phyloP scores from a whole-genome alignment of 441 rosid species.

The Euphorbia corollata region DNA sequence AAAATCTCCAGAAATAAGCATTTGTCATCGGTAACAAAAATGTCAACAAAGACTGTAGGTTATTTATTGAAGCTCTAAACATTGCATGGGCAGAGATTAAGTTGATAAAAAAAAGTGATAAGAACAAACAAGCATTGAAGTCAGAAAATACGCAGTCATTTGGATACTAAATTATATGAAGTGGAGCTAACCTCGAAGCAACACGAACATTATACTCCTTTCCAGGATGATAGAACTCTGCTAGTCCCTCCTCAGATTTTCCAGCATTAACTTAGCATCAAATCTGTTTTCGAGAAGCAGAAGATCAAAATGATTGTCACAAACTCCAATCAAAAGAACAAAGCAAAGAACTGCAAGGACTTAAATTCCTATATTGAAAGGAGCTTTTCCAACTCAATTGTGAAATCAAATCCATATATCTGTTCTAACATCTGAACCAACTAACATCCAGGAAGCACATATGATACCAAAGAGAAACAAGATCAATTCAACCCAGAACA shows the following conservation, averaged over 20 bases:
- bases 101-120: too few species aligned
- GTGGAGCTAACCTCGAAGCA: too few species aligned
- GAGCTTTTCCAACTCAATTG: not conserved
- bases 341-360: not conserved
- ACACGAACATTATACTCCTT: too few species aligned
- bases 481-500: not conserved
- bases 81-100: too few species aligned
- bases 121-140: too few species aligned
- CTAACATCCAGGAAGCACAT: not conserved
- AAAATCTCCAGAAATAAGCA: too few species aligned
- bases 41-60: too few species aligned
- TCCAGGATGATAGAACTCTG: too few species aligned
- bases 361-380: not conserved
- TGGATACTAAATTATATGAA: too few species aligned
- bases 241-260: slow-evolving; percentile 55
- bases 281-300: slow-evolving; percentile 41
- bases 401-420: not conserved
- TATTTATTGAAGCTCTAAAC: too few species aligned
- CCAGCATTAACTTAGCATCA: slow-evolving; percentile 60
- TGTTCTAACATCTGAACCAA: not conserved
- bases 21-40: too few species aligned
- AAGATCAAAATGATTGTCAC: not conserved
- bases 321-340: not conserved
- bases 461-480: not conserved
- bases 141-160: too few species aligned